phyloP scores from a whole-genome alignment of 345 rosid genomes.

The Sisymbrium irio region DNA sequence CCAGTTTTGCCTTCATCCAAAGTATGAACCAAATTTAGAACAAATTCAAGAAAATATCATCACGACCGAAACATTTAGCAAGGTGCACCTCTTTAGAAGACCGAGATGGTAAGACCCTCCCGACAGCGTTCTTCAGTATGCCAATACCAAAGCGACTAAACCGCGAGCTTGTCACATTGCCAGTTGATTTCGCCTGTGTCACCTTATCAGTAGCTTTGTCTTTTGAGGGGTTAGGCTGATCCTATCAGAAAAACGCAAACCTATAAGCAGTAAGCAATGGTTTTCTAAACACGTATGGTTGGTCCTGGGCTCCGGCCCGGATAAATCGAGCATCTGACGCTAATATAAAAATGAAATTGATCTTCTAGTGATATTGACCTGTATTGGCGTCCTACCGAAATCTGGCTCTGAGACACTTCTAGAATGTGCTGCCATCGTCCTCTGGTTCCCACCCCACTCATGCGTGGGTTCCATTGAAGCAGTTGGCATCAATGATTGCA shows the following conservation, averaged over 20 bases:
- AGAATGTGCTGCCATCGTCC: slow-evolving; percentile 36
- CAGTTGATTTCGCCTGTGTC: slow-evolving; percentile 57
- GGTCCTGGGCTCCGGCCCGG: not conserved
- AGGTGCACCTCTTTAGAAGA: slow-evolving; percentile 65
- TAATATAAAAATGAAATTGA: not conserved
- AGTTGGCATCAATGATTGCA: slow-evolving; percentile 49
- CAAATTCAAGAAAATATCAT: slow-evolving; percentile 12
- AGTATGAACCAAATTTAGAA: slow-evolving; percentile 26
- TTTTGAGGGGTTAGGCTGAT: slow-evolving; percentile 59
- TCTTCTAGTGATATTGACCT: slow-evolving; percentile 30
- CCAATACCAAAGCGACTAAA: slow-evolving; percentile 79
- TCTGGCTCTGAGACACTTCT: slow-evolving; percentile 75
- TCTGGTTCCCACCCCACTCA: slow-evolving; percentile 46
- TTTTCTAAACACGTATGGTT: not conserved
- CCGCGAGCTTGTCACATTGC: slow-evolving; percentile 51
- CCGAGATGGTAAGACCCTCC: slow-evolving; percentile 71
- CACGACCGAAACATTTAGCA: slow-evolving; percentile 3
- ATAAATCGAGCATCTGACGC: not conserved
- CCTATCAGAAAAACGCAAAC: slow-evolving; percentile 26
- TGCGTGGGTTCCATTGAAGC: slow-evolving; percentile 53
- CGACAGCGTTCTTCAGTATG: slow-evolving; percentile 80
- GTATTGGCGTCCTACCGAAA: slow-evolving; percentile 56
- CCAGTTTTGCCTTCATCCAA: slow-evolving; percentile 84
- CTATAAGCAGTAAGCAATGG: slow-evolving; percentile 2
- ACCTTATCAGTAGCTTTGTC: slow-evolving; percentile 45